Percentiles rank a stretch among this genome's conserved stretches.
phyloP scores from a whole-genome alignment of 2,329 filamentous ascomycete genomes.

The Fusarium veterinarium region DNA sequence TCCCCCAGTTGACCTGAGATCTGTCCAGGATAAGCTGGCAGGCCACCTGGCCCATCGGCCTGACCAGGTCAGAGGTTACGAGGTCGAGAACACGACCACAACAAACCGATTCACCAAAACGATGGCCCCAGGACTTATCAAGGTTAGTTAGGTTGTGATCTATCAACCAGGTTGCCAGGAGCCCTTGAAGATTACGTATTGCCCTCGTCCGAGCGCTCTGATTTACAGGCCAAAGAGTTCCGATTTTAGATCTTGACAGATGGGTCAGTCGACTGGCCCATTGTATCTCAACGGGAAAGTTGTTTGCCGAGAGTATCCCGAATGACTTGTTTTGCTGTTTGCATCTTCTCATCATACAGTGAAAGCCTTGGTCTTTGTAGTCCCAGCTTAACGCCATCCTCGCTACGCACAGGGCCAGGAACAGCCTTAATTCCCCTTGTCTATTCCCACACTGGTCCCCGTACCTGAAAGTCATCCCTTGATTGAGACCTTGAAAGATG shows the following conservation, averaged over 20 bases:
- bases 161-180: conserved; percentile 6
- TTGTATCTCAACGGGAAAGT: neutral
- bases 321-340: conserved; percentile 12
- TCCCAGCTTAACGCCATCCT: conserved; percentile 11
- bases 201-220: conserved; percentile 19
- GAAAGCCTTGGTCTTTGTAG: neutral
- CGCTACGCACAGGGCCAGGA: conserved; percentile 33
- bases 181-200: conserved; percentile 37
- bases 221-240: conserved; percentile 4
- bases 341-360: neutral
- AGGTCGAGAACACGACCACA: conserved; percentile 32
- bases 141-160: conserved; percentile 19
- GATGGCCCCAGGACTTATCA: neutral
- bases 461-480: conserved; percentile 23
- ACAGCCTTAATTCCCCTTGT: conserved; percentile 27
- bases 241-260: conserved; percentile 32
- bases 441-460: conserved; percentile 21
- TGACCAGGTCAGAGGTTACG: conserved; percentile 28
- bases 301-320: neutral
- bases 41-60: conserved; percentile 14
- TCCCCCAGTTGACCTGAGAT: conserved; percentile 39
- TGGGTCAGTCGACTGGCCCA: conserved; percentile 3
- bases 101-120: conserved; percentile 24
- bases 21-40: conserved; percentile 32
- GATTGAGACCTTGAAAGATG: conserved; percentile 17